phyloP scores from a whole-genome alignment of 352 stramenopile genomes.

The Phytophthora tentaculata region DNA sequence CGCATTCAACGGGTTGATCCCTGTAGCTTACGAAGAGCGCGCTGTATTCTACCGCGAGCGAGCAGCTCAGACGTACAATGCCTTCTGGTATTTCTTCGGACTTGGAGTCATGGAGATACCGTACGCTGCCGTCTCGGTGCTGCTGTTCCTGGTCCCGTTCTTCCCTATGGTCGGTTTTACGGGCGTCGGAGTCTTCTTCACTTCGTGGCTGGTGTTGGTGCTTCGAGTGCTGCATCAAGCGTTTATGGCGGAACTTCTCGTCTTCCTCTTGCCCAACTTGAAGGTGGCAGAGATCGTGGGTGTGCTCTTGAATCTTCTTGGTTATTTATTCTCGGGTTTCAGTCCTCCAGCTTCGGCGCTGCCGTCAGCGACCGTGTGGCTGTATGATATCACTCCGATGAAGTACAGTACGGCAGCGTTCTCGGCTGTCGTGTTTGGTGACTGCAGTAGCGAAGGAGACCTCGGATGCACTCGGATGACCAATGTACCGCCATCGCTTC shows the following conservation, averaged over 20 bases:
- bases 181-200: background rate
- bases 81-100: background rate
- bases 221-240: background rate
- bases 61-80: background rate
- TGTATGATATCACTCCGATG: slow-evolving; percentile 38
- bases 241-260: background rate
- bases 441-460: background rate
- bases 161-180: background rate
- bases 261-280: background rate
- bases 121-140: background rate
- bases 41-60: background rate
- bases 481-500: slow-evolving; percentile 3
- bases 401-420: slow-evolving; percentile 45
- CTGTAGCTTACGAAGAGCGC: background rate
- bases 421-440: background rate
- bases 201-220: background rate
- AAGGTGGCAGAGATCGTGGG: slow-evolving; percentile 7
- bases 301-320: slow-evolving; percentile 16
- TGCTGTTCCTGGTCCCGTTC: background rate
- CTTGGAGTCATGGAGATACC: background rate
- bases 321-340: background rate
- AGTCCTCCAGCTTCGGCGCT: slow-evolving; percentile 14
- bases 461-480: slow-evolving; percentile 16
- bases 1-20: background rate
- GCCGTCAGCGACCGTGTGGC: slow-evolving; percentile 19